Evolutionary conservation across 1,284 basidiomycete genomes (phyloP).

Genomic region (Neotropicomus parvogracilis): DNA sequence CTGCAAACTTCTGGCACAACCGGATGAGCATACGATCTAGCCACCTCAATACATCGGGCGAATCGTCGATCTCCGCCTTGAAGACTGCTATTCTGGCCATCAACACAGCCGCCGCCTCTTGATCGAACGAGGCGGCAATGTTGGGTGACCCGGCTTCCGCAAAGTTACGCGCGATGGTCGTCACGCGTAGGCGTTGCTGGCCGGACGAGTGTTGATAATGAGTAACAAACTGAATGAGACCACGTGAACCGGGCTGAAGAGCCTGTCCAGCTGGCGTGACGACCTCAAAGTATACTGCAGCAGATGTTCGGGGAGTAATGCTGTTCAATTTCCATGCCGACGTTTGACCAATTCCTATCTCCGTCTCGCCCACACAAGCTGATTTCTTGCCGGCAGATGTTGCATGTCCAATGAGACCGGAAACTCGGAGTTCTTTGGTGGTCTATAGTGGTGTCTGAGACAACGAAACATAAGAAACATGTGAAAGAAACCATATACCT

Average conservation of each 20-base stretch:
- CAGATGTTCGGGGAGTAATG: slow-evolving; percentile 84
- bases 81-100: slow-evolving; percentile 99
- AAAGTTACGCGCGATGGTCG: slow-evolving; percentile 95
- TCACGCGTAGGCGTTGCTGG: slow-evolving; percentile 91
- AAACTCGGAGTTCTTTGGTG: slow-evolving; percentile 98
- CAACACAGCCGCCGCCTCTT: slow-evolving; percentile 96
- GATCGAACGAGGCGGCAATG: slow-evolving; percentile 94
- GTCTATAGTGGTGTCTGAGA: slow-evolving; percentile 51
- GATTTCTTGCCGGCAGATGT: slow-evolving; percentile 98
- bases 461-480: background rate
- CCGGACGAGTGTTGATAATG: slow-evolving; percentile 98
- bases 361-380: slow-evolving; percentile 95
- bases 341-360: slow-evolving; percentile 98
- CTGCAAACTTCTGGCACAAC: slow-evolving; percentile 98
- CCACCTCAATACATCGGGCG: slow-evolving; percentile 96
- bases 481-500: slow-evolving; percentile 47
- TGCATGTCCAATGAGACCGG: slow-evolving; percentile 95
- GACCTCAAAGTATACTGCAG: slow-evolving; percentile 97
- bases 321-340: slow-evolving; percentile 99
- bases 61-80: slow-evolving; percentile 99
- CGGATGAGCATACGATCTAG: slow-evolving; percentile 98
- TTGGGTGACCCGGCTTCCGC: slow-evolving; percentile 93
- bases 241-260: slow-evolving; percentile 86
- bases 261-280: slow-evolving; percentile 98
- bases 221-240: slow-evolving; percentile 97